Evolutionary conservation across 108 stramenopile genomes (phyloP).

Genomic region (Parmales sp.): DNA sequence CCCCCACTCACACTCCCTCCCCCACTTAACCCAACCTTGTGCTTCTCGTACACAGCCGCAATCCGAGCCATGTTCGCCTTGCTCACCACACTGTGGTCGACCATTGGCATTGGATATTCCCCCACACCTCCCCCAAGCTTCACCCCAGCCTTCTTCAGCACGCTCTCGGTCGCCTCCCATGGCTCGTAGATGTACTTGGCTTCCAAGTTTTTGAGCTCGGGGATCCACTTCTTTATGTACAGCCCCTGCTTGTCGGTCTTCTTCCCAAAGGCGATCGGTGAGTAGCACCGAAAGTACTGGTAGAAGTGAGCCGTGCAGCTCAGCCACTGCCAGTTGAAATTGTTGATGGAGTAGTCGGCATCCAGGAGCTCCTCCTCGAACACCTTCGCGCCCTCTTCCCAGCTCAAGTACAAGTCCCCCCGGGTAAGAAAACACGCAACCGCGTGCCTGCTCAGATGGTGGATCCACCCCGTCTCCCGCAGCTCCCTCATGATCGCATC

Average conservation of each 20-base stretch:
- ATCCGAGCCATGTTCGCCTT: constrained; percentile 87
- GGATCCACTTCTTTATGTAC: constrained; percentile 83
- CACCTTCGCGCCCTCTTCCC: constrained; percentile 78
- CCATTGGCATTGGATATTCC: constrained; percentile 82
- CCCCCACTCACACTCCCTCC: background rate
- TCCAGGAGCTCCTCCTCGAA: constrained; percentile 64
- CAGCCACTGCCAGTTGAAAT: constrained; percentile 94
- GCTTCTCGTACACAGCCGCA: constrained; percentile 67
- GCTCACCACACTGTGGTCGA: constrained; percentile 59
- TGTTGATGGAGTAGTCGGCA: constrained; percentile 87
- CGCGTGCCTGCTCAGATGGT: constrained; percentile 86
- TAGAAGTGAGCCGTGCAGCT: constrained; percentile 73
- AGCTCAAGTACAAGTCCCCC: constrained; percentile 87
- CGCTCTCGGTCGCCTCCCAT: constrained; percentile 73
- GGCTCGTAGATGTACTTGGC: constrained; percentile 93
- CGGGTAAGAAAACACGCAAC: constrained; percentile 96
- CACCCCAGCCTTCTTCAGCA: constrained; percentile 56
- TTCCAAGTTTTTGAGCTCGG: constrained; percentile 63
- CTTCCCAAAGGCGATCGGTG: constrained; percentile 76
- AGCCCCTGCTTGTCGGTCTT: constrained; percentile 79
- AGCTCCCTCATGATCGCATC: constrained; percentile 94
- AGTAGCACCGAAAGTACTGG: constrained; percentile 92
- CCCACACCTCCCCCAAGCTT: constrained; percentile 57
- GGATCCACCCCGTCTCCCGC: constrained; percentile 82
- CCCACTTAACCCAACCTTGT: constrained; percentile 31